Conservation (phyloP, 1,284 basidiomycete species). For the Phylloboletellus chloephorus region DNA sequence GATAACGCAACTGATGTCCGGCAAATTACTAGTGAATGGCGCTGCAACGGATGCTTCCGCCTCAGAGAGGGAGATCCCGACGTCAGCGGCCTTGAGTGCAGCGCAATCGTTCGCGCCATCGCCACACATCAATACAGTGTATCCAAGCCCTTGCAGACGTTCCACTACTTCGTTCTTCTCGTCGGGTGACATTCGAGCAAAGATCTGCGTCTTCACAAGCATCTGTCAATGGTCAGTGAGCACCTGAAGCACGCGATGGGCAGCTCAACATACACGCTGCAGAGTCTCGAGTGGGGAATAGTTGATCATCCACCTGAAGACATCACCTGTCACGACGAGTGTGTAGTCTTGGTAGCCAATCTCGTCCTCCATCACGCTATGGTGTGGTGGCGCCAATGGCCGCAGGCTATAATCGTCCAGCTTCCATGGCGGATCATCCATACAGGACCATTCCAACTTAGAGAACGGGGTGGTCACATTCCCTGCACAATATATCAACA, state of each 20-base stretch:
- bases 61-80: conserved; percentile 94
- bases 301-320: conserved; percentile 98
- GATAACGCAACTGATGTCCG: conserved; percentile 94
- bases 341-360: conserved; percentile 84
- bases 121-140: conserved; percentile 97
- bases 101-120: conserved; percentile 99
- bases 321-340: conserved; percentile 92
- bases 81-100: conserved; percentile 96
- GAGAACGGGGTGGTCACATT: conserved; percentile 58
- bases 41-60: conserved; percentile 99
- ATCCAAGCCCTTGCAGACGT: conserved; percentile 87
- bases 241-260: neutral
- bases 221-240: conserved; percentile 50
- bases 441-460: conserved; percentile 84
- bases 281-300: conserved; percentile 91
- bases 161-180: conserved; percentile 99
- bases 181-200: conserved; percentile 98
- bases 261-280: conserved; percentile 62
- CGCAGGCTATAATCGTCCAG: conserved; percentile 88
- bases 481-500: conserved; percentile 38
- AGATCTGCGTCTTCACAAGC: conserved; percentile 97
- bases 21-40: conserved; percentile 91
- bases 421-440: conserved; percentile 84
- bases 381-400: conserved; percentile 63
- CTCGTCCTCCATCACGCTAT: conserved; percentile 63